Percentiles rank a stretch among this genome's conserved stretches.
These are phyloP conservation scores for Apiotrichum gracile DNA, from an alignment of 1,284 basidiomycete genomes.

Conservation along the genomic window DNA sequence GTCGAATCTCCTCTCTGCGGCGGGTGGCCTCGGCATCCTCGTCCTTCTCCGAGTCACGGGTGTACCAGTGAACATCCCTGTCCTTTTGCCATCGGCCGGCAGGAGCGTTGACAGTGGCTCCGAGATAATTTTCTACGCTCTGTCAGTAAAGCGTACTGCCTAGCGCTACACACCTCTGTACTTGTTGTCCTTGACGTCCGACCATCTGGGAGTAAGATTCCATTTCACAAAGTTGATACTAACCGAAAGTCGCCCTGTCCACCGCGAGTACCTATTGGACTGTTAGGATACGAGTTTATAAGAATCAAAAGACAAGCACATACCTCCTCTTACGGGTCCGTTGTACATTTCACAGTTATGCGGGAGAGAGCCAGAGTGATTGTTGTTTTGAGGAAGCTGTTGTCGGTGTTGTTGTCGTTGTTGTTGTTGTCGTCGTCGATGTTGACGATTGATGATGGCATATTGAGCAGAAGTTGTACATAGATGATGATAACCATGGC, in stretches of 20 bases:
- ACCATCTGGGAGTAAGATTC: conserved; percentile 58
- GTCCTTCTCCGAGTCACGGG: conserved; percentile 56
- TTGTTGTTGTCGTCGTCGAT: neutral
- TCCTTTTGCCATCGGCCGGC: conserved; percentile 92
- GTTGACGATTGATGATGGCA: too few species aligned
- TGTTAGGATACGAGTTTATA: too few species aligned
- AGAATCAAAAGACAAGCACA: too few species aligned
- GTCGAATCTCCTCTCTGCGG: conserved; percentile 59
- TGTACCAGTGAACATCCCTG: conserved; percentile 91
- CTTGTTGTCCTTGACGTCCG: conserved; percentile 82
- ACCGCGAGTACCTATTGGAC: conserved; percentile 71
- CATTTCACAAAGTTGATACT: neutral
- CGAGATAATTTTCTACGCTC: conserved; percentile 68
- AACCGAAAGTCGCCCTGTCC: conserved; percentile 71
- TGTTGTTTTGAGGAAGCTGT: too few species aligned
- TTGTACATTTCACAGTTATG: conserved; percentile 35
- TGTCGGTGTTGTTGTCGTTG: conserved; percentile 20
- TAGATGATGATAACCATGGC: too few species aligned
- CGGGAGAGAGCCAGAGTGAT: too few species aligned
- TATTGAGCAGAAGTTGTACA: too few species aligned
- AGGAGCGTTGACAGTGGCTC: conserved; percentile 84
- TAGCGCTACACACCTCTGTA: conserved; percentile 61
- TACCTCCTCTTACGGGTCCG: conserved; percentile 41
- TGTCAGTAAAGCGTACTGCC: neutral
- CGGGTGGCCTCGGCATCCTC: conserved; percentile 41